Evolutionary conservation across 192 early-diverging fungal genomes (phyloP), one percentile per base, ranked within the genome.

Genomic region (Kickxella alabastrina): DNA sequence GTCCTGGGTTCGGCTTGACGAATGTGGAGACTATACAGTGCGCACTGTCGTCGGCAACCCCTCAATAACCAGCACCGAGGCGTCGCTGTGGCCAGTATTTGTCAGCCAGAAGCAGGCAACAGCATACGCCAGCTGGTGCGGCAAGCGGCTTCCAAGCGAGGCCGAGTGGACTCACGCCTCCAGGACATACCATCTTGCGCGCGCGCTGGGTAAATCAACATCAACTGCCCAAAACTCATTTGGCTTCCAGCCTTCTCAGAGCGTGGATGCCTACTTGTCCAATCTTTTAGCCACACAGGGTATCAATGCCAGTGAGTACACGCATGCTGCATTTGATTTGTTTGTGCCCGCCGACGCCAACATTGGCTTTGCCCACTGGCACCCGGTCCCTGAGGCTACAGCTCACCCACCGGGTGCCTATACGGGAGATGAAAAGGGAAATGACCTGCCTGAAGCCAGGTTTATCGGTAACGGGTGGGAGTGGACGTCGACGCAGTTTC

Each of bases 91-190:
- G 88, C 91, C 92, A 0, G 90, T 88, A 0, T 77, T 66, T 36
- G 80, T 83, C 5, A 86, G 85, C 24, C 73, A 82, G 27, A 61
- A 65, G 2, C 85, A 92, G 46, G 92, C 92, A 2, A 46, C 53
- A 9, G 77, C 75, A 1, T 97, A 97, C 54, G 88, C 86, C 8
- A 18, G 48, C 6, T 75, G 65, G 59, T 28, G 72, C 12, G 80
- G 80, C 8, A 68, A 68, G 65, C 58, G 90, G 8, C 48, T 97
- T 5, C 89, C 93, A 0, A 85, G 86, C 10, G 92, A 97, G 50
- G 57, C 63, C 4, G 91, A 97, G 58, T 53, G 90, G 48, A 60
- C 74, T n/a, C 55, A 73, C 41, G 57, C 70, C 14, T 41, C 70
- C 7, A 27, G 70, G 10, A 51, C 58, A 18, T 59, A 72, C 23